Evolutionary conservation across 2,329 filamentous ascomycete species (phyloP).

Genomic region (Colletotrichum aenigma): DNA sequence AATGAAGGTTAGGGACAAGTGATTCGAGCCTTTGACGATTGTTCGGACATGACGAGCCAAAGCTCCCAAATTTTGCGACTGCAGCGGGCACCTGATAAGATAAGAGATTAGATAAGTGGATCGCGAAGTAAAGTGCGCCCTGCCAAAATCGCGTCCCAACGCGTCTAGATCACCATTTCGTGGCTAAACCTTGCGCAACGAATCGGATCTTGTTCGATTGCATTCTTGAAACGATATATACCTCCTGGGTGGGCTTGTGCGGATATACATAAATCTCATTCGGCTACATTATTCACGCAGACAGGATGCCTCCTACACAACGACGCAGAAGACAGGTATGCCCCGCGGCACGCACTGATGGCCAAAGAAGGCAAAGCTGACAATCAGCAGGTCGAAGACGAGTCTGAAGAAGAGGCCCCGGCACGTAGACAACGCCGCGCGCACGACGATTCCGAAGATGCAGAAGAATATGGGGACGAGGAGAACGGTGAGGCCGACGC

Average conservation of each 20-base stretch:
- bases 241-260: neutral
- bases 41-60: neutral
- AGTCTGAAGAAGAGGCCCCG: constrained; percentile 33
- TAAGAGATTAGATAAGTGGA: constrained; percentile 18
- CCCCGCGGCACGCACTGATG: neutral
- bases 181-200: neutral
- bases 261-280: neutral
- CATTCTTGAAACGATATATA: neutral
- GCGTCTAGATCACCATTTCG: neutral
- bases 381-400: constrained; percentile 27
- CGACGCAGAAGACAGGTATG: constrained; percentile 37
- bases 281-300: neutral
- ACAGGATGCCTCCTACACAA: constrained; percentile 33
- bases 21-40: neutral
- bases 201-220: neutral
- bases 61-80: constrained; percentile 20
- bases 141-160: neutral
- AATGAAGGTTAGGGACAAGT: neutral
- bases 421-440: constrained; percentile 35
- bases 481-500: constrained; percentile 38
- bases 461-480: constrained; percentile 38
- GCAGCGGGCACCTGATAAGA: constrained; percentile 21
- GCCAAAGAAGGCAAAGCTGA: neutral
- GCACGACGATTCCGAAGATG: constrained; percentile 32
- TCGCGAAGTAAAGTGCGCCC: constrained; percentile 7